Base-by-base conservation (phyloP, 1,284 basidiomycete species). In the Abortiporus biennis region DNA sequence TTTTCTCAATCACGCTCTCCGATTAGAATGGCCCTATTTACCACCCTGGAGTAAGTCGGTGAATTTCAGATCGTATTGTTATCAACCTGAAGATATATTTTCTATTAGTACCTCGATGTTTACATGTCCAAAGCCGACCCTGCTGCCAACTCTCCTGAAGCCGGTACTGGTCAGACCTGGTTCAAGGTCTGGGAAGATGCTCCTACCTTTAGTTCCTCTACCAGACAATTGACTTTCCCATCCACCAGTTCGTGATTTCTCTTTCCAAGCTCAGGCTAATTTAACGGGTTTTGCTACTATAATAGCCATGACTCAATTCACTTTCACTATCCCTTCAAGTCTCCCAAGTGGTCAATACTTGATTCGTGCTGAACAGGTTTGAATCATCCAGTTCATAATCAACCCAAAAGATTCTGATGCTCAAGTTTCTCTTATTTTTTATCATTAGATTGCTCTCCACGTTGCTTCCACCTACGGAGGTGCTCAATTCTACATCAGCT, bases 121-220 rank as follows among this genome's bases (percentile, higher is more conserved):
- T 71, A 71, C 53, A 64, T 73, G 68, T 61, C 62, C 5, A 48
- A 59, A 17, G 71, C 69, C 13, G 51, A 52, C 21, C 66, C 65
- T 23, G 65, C 65, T 24, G 68, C 69, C 37, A 64, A 64, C 54
- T 65, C 63, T 33, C 60, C 59, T 43, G 56, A 51, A 23, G 71
- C 67, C 30, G 69, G 66, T 9, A 58, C 64, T 12, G 67, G 66
- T 17, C 54, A 59, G 33, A 70, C 67, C 12, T 73, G 71, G 71
- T 73, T 72, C 63, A 73, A 73, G 58, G 65, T 71, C 29, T 67
- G 64, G 63, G 63, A 72, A 51, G 55, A 64, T 49, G 42, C 60
- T 2, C 67, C 69, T 8, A 53, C 52, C 4, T 67, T 52, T 42
- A n/a, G n/a, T n/a, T n/a, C n/a, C n/a, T 55, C 58, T 29, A 36